Evolutionary conservation across 768 basidiomycete species (phyloP), one percentile per base, ranked within the genome.

Genomic region (Xerocomellus amylosporus): DNA sequence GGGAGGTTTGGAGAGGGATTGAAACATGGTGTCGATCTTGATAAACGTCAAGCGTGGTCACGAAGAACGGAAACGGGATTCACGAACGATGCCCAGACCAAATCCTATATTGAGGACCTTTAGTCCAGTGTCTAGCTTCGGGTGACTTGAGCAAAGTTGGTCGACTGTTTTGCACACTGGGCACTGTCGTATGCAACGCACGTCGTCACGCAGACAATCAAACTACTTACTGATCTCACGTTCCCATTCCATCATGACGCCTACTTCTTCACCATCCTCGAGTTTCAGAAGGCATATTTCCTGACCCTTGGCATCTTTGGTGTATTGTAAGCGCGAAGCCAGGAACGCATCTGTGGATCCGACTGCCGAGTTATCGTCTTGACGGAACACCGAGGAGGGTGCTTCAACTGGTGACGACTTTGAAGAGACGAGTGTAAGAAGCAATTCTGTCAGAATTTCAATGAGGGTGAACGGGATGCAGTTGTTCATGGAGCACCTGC

Each of bases 221-320:
- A 30, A 72, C 75, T 44, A 13, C 64, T 68, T 61, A 86, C 84
- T 98, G 64, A 98, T 91, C 8, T 73, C 79, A 42, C 74, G 73
- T 70, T 99, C 97, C 97, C 97, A 99, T 2, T 94, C 93, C 97
- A 99, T 99, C 97, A 99, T 99, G 6, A 99, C 96, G 13, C 93
- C 93, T n/a, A 95, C 82, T 55, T 93, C 88, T 59, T 87, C 86
- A 8, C 72, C 77, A 28, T 83, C 84, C 14, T 76, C 80, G 3
- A 80, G 75, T 55, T 79, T 73, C 49, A 92, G 65, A 47, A 90
- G 71, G 57, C 94, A 97, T 20, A 97, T 81, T 46, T 93, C 88
- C 69, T 94, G 92, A 2, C 89, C 92, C 34, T 80, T 70, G 31
- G 79, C 74, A 66, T 96, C 93, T 33, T 71, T 76, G 10, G 77